A percentile compares a stretch with the other conserved stretches of the same genome.
These are phyloP conservation scores for Cucumis hystrix DNA, from an alignment of 306 rosid species.

Conservation along the genomic window DNA sequence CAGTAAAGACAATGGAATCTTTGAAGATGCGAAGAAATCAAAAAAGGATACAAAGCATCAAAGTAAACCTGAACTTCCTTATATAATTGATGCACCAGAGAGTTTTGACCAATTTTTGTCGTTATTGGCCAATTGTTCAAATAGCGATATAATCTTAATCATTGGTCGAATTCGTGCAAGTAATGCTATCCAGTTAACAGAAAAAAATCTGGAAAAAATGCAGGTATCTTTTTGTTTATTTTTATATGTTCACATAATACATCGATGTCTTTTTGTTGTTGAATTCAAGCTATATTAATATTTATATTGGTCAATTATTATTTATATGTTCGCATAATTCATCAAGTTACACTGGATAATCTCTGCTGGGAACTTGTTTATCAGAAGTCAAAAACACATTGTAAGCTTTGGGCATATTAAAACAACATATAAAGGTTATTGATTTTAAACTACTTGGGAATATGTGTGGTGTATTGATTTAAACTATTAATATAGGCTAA, in stretches of 20 bases:
- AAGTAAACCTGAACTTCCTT: constrained; percentile 49
- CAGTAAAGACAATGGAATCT: constrained; percentile 21
- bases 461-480: background rate
- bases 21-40: constrained; percentile 27
- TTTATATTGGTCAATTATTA: no score
- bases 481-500: background rate
- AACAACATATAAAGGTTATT: background rate
- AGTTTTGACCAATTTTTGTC: constrained; percentile 53
- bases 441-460: background rate
- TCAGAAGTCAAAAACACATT: background rate
- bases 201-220: constrained; percentile 80
- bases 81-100: constrained; percentile 80
- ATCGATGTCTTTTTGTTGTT: background rate
- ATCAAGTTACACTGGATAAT: background rate
- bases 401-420: background rate
- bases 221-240: constrained; percentile 37
- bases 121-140: constrained; percentile 39
- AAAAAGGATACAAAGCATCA: constrained; percentile 25
- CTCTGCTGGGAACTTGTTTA: background rate
- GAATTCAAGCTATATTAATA: no score
- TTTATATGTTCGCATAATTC: no score
- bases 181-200: constrained; percentile 73
- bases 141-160: constrained; percentile 43
- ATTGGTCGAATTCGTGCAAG: constrained; percentile 71
- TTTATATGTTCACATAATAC: background rate